Evolutionary conservation across 2,329 filamentous ascomycete species (phyloP).

Genomic region (Saccharata proteae): DNA sequence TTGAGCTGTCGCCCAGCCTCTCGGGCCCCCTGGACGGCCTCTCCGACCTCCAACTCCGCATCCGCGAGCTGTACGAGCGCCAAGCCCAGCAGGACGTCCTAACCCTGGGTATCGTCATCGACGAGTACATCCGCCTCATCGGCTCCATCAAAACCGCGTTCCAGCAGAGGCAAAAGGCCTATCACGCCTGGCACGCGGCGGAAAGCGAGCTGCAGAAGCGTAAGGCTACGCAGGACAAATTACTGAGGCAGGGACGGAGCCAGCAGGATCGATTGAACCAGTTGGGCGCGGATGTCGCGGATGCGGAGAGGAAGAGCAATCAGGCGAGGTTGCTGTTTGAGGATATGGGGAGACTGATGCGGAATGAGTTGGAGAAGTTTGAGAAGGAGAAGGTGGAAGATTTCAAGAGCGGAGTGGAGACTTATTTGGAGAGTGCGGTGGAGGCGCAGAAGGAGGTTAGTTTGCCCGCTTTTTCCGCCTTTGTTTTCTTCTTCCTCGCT

Average conservation of each 20-base stretch:
- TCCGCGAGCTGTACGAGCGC: slow-evolving; percentile 87
- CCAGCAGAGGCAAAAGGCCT: slow-evolving; percentile 83
- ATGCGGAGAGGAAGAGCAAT: slow-evolving; percentile 86
- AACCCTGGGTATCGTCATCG: slow-evolving; percentile 92
- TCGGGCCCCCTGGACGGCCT: slow-evolving; percentile 83
- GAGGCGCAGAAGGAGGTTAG: slow-evolving; percentile 96
- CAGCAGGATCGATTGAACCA: slow-evolving; percentile 94
- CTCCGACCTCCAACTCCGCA: slow-evolving; percentile 85
- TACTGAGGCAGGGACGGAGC: slow-evolving; percentile 86
- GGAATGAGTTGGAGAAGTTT: slow-evolving; percentile 80
- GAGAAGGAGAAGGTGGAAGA: slow-evolving; percentile 97
- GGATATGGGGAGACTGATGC: slow-evolving; percentile 93
- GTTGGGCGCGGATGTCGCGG: slow-evolving; percentile 82
- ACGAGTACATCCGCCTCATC: slow-evolving; percentile 95
- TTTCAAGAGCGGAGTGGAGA: slow-evolving; percentile 93
- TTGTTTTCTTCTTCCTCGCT: slow-evolving; percentile 2
- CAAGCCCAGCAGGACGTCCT: slow-evolving; percentile 95
- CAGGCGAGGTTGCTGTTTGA: slow-evolving; percentile 85
- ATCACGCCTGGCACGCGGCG: slow-evolving; percentile 84
- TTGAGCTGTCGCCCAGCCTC: slow-evolving; percentile 80
- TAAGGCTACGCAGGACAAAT: slow-evolving; percentile 79
- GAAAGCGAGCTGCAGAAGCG: slow-evolving; percentile 87
- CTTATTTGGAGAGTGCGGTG: slow-evolving; percentile 90
- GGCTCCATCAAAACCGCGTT: slow-evolving; percentile 93
- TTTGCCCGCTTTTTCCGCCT: background rate